A percentile compares a stretch with the other conserved stretches of the same genome.
phyloP scores from a whole-genome alignment of 108 stramenopile species.

The Cyclostephanos tholiformis region DNA sequence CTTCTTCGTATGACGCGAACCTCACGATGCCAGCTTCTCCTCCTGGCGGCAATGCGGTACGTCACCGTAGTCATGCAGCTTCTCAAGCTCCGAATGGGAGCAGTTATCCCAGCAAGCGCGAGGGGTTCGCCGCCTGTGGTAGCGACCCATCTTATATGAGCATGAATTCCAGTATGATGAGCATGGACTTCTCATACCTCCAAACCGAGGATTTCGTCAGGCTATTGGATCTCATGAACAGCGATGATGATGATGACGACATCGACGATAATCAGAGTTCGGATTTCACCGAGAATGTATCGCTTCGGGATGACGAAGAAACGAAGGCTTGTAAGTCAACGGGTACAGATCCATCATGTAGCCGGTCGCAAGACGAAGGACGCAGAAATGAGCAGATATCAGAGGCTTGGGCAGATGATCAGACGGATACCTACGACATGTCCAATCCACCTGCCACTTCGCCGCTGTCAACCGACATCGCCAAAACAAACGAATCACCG shows the following conservation, averaged over 20 bases:
- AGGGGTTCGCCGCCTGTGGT: not conserved
- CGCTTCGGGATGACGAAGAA: not conserved
- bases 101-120: not conserved
- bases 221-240: not conserved
- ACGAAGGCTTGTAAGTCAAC: not conserved
- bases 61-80: too few relatives aligned
- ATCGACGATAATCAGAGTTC: not conserved
- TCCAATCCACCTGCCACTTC: not conserved
- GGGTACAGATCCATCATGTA: too few relatives aligned
- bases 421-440: too few relatives aligned
- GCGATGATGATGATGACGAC: not conserved
- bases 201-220: constrained; percentile 5
- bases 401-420: too few relatives aligned
- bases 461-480: not conserved
- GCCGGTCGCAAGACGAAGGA: too few relatives aligned
- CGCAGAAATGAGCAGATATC: too few relatives aligned
- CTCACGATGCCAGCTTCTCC: too few relatives aligned
- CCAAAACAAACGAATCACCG: not conserved
- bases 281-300: constrained; percentile 21
- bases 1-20: too few relatives aligned
- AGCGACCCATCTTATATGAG: not conserved
- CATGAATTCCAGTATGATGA: constrained; percentile 1
- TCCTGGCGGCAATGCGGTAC: too few relatives aligned
- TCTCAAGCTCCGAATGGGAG: too few relatives aligned
- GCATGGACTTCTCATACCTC: constrained; percentile 17